Conservation (phyloP, 495 filamentous ascomycete species). For the Penicillium mononematosum region DNA sequence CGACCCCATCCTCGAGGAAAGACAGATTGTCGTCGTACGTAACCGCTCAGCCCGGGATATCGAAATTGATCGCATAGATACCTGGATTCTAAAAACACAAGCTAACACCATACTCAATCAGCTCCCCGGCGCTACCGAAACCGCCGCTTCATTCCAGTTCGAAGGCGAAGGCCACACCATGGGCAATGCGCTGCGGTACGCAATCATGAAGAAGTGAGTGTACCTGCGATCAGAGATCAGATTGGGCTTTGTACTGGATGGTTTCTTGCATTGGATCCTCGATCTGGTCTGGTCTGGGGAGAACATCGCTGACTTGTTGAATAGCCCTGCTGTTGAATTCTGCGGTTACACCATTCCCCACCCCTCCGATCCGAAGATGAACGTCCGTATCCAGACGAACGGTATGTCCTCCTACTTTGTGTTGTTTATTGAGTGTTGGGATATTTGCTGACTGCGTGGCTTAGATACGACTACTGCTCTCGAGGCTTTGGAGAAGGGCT, state of each 20-base stretch:
- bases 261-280: not conserved
- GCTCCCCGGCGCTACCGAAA: slow-evolving; percentile 70
- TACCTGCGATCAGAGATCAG: not conserved
- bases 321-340: slow-evolving; percentile 89
- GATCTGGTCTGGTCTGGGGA: not conserved
- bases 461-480: slow-evolving; percentile 76
- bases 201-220: slow-evolving; percentile 97
- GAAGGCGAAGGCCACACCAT: slow-evolving; percentile 90
- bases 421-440: not conserved
- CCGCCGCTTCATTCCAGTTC: slow-evolving; percentile 83
- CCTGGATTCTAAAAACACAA: not conserved
- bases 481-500: slow-evolving; percentile 84
- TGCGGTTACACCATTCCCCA: slow-evolving; percentile 98
- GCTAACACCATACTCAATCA: not conserved
- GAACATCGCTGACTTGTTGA: not conserved
- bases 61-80: not conserved
- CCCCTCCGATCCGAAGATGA: slow-evolving; percentile 94
- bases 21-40: slow-evolving; percentile 58
- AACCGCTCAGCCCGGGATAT: not conserved
- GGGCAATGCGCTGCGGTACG: slow-evolving; percentile 88
- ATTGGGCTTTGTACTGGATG: not conserved
- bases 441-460: slow-evolving; percentile 6
- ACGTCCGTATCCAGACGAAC: slow-evolving; percentile 93
- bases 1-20: slow-evolving; percentile 48
- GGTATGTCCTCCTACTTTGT: slow-evolving; percentile 53